Evolutionary conservation across 441 rosid species (phyloP).

Genomic region (Gossypium aridum): DNA sequence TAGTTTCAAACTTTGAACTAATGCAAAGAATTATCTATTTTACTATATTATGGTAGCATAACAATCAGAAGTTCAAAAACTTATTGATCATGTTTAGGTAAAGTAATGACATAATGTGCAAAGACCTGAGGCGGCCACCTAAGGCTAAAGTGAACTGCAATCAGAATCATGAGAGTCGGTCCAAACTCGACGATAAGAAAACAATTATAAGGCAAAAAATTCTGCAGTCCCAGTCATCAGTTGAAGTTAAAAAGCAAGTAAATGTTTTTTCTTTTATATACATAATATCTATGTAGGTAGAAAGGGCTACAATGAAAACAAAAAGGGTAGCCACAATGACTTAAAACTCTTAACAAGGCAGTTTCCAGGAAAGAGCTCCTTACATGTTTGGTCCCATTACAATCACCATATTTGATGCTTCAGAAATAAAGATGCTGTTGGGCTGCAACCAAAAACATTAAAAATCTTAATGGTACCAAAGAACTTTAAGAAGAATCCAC

Average conservation of each 20-base stretch:
- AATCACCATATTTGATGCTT: conserved; percentile 90
- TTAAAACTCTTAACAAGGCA: conserved; percentile 7
- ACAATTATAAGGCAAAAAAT: neutral
- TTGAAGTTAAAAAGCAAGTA: conserved; percentile 4
- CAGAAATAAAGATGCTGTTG: conserved; percentile 86
- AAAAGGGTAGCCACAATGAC: neutral
- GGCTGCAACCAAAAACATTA: conserved; percentile 50
- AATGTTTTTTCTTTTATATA: neutral
- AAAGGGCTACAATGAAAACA: neutral
- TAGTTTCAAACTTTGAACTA: conserved; percentile 20
- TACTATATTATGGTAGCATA: neutral
- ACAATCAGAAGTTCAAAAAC: neutral
- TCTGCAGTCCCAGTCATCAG: neutral
- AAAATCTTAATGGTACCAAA: neutral
- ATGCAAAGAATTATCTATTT: conserved; percentile 1
- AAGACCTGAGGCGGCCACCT: neutral
- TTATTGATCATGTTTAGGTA: neutral
- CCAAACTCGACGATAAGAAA: neutral
- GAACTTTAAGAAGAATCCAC: conserved; percentile 4
- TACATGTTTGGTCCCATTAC: conserved; percentile 97
- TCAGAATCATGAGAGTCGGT: neutral
- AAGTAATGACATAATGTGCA: neutral
- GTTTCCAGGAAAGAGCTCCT: conserved; percentile 25
- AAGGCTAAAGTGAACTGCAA: neutral
- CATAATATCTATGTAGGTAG: neutral